Conservation (phyloP, 2,329 filamentous ascomycete genomes). For the Pseudocercospora eumusae region DNA sequence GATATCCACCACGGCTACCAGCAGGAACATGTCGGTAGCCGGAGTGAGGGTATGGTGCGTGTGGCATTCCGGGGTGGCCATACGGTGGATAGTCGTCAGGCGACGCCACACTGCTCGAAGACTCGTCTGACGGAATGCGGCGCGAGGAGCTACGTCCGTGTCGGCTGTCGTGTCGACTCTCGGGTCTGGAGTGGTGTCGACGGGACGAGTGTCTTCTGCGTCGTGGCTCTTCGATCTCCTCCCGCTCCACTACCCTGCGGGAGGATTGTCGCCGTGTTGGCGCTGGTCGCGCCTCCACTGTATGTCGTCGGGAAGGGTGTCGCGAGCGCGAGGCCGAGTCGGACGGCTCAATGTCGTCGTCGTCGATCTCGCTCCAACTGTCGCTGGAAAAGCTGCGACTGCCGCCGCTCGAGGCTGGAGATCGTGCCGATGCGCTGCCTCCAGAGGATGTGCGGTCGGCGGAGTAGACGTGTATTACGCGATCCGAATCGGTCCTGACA, state of each 20-base stretch:
- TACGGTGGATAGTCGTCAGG: constrained; percentile 49
- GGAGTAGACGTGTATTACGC: constrained; percentile 33
- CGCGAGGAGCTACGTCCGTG: constrained; percentile 31
- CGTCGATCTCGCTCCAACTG: constrained; percentile 37
- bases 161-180: constrained; percentile 28
- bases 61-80: constrained; percentile 42
- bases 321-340: constrained; percentile 52
- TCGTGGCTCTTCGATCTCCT: constrained; percentile 25
- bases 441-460: constrained; percentile 33
- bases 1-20: constrained; percentile 39
- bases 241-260: constrained; percentile 32
- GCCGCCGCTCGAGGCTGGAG: constrained; percentile 35
- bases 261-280: constrained; percentile 44
- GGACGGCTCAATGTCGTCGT: constrained; percentile 51
- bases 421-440: constrained; percentile 36
- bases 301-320: constrained; percentile 38
- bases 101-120: constrained; percentile 46
- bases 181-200: constrained; percentile 31
- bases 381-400: constrained; percentile 34
- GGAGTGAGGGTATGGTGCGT: constrained; percentile 39
- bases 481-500: constrained; percentile 29
- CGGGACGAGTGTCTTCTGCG: constrained; percentile 33
- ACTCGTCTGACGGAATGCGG: constrained; percentile 40
- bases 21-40: constrained; percentile 37
- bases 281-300: constrained; percentile 40